These are phyloP conservation scores for Eutrema salsugineum DNA, from an alignment of 441 rosid species.

Conservation along the genomic window DNA sequence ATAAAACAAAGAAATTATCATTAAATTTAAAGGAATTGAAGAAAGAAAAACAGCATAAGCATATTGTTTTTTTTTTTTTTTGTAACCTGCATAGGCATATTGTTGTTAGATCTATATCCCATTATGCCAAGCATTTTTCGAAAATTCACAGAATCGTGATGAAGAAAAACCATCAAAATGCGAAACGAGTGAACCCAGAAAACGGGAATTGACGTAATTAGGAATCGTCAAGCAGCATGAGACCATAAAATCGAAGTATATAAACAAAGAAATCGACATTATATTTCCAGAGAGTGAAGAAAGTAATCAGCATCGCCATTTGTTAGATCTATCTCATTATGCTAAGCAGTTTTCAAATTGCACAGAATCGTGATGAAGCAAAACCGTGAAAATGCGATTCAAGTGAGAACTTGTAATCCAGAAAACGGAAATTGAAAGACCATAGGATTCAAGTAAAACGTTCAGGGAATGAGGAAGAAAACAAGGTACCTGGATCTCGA, in stretches of 20 bases:
- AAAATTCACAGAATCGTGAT: not conserved
- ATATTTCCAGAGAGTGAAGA: not conserved
- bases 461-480: not conserved
- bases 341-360: not conserved
- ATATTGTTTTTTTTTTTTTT: no score
- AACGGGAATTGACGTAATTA: not conserved
- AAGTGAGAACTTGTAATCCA: not conserved
- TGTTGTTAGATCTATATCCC: not conserved
- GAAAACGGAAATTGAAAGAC: not conserved
- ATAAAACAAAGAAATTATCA: not conserved
- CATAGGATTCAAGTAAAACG: not conserved
- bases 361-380: not conserved
- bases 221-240: not conserved
- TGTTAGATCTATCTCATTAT: not conserved
- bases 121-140: not conserved
- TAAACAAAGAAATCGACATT: not conserved
- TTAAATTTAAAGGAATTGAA: not conserved
- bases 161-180: not conserved
- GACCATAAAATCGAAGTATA: not conserved
- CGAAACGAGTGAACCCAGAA: not conserved
- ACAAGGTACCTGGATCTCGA: not conserved
- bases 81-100: no score
- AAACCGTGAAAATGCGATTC: not conserved
- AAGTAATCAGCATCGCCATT: not conserved
- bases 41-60: no score